Percentiles rank a stretch among this genome's conserved stretches.
Evolutionary conservation across 2,329 filamentous ascomycete species (phyloP).

Genomic region (Xylariomycetidae sp.): DNA sequence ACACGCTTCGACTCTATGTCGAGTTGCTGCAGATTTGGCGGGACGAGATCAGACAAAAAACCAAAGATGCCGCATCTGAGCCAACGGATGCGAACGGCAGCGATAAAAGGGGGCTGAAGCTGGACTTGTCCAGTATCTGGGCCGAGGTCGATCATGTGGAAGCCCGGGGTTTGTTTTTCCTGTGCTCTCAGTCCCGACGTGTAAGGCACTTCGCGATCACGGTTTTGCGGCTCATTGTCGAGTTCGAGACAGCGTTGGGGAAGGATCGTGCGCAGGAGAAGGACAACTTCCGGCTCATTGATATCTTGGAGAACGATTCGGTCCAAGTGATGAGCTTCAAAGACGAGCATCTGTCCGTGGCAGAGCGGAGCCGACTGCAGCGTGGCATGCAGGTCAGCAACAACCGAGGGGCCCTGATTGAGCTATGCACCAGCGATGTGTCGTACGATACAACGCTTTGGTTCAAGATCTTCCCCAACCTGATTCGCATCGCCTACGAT

Average conservation of each 20-base stretch:
- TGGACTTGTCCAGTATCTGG: conserved; percentile 83
- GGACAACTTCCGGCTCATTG: conserved; percentile 71
- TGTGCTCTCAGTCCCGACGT: conserved; percentile 89
- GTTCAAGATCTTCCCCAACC: conserved; percentile 97
- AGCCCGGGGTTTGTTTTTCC: conserved; percentile 91
- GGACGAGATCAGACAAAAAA: conserved; percentile 86
- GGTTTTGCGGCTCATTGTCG: conserved; percentile 82
- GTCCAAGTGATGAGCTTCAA: conserved; percentile 86
- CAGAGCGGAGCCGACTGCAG: conserved; percentile 86
- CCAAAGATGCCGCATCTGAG: conserved; percentile 63
- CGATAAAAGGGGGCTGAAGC: conserved; percentile 68
- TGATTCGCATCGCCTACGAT: conserved; percentile 85
- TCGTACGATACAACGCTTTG: conserved; percentile 92
- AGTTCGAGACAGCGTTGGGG: conserved; percentile 85
- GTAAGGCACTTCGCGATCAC: conserved; percentile 89
- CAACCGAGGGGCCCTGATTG: conserved; percentile 78
- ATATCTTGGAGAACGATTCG: conserved; percentile 86
- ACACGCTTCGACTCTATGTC: conserved; percentile 84
- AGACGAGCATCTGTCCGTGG: conserved; percentile 83
- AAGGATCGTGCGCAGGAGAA: conserved; percentile 55
- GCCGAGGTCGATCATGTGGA: conserved; percentile 96
- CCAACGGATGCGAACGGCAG: conserved; percentile 53
- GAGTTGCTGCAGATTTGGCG: conserved; percentile 96
- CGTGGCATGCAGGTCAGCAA: conserved; percentile 82
- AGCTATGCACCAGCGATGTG: conserved; percentile 91